Conservation (phyloP, 257 asterid species). For the Haberlea rhodopensis region DNA sequence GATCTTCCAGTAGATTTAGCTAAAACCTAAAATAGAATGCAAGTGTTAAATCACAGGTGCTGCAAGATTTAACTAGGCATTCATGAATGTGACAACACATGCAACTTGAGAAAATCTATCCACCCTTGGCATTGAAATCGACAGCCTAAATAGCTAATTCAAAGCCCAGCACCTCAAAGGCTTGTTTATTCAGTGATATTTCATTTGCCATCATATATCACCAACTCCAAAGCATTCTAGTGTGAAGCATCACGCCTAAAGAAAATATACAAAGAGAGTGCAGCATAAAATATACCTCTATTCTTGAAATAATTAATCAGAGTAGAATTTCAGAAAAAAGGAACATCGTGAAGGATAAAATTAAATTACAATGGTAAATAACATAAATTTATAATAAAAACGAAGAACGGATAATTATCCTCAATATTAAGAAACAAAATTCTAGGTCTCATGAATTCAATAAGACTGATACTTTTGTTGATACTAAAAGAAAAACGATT, state of each 20-base stretch:
- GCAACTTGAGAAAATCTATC: slow-evolving; percentile 10
- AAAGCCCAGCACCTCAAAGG: neutral
- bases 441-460: neutral
- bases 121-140: neutral
- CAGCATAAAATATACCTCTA: neutral
- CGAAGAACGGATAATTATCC: neutral
- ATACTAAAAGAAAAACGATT: no score
- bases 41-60: slow-evolving; percentile 1
- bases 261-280: neutral
- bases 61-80: neutral
- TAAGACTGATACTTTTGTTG: no score
- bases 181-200: neutral
- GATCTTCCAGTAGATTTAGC: slow-evolving; percentile 46
- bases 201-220: neutral
- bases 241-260: neutral
- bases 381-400: neutral
- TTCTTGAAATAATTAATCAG: neutral
- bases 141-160: neutral
- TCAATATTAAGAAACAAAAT: neutral
- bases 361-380: neutral
- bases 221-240: neutral
- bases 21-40: slow-evolving; percentile 40
- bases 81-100: slow-evolving; percentile 11
- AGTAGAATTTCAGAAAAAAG: neutral
- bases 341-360: neutral